Evolutionary conservation across 768 basidiomycete genomes (phyloP), one percentile per base, ranked within the genome.

Genomic region (Tulasnella sp.): DNA sequence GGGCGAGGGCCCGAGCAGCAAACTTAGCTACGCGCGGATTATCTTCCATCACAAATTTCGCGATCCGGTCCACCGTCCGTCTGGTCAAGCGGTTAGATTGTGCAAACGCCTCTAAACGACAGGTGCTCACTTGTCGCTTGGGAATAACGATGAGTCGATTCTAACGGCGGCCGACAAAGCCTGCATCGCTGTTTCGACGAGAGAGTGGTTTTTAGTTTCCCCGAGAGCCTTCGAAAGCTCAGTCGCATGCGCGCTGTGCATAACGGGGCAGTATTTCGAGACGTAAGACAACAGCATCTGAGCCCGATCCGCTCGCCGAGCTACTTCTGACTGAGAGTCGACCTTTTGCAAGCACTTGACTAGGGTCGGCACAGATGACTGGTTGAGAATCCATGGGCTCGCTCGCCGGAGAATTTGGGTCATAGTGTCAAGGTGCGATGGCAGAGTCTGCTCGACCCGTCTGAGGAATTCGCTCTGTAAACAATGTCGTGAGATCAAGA

Each of bases 321-420:
- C 38, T 11, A 17, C 31, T 36, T 78, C 78, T n/a, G 64, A 39
- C 8, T 76, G 42, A 17, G 69, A 71, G 67, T 54, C 75, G 15
- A 84, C 85, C 75, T 86, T 89, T 72, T 88, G 87, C 6, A 91
- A 79, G 34, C 90, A 88, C 79, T 91, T 90, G 79, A 99, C 83
- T 31, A 99, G 86, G 0, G 90, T 90, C 1, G 96, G 90, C 22
- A 99, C 87, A 0, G 91, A 92, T 0, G 96, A 94, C 71, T 91
- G 89, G 81, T 97, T 97, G 81, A 97, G 79, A 79, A 96, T 86
- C 69, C 90, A 88, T 71, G 92, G 88, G 70, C 87, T 89, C 4
- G 88, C 88, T 22, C 90, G 88, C 39, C 91, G 91, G 52, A 97
- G 83, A 79, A 98, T 83, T 52, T 84, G 84, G 1, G 86, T 83